These are phyloP conservation scores for Coemansia sp. DNA, from an alignment of 371 early-diverging fungal genomes.

Conservation along the genomic window DNA sequence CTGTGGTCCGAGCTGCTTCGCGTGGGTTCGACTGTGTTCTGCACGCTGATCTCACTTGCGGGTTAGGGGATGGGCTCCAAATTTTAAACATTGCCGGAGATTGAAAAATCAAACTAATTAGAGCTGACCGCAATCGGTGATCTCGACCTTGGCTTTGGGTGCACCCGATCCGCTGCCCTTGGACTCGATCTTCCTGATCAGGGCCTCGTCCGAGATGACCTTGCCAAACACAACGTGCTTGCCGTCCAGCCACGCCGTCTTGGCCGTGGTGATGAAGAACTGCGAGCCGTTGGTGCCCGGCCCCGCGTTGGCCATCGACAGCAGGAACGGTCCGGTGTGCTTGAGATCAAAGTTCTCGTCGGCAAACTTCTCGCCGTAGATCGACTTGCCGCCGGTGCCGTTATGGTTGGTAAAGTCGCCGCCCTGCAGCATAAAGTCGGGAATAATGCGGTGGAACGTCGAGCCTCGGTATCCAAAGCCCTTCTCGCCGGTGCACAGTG, in stretches of 20 bases:
- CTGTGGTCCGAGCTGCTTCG: conserved; percentile 3
- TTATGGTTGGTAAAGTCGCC: conserved; percentile 95
- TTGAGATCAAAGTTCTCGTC: conserved; percentile 96
- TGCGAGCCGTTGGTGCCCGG: conserved; percentile 97
- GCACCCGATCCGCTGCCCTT: conserved; percentile 68
- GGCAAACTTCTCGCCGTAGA: conserved; percentile 93
- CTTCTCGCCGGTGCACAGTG: conserved; percentile 73
- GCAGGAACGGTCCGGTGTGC: conserved; percentile 84
- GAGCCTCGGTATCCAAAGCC: conserved; percentile 86
- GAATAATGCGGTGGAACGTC: conserved; percentile 94
- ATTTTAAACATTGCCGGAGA: neutral
- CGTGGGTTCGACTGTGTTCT: neutral
- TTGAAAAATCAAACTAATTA: conserved; percentile 1
- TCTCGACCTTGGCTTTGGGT: conserved; percentile 63
- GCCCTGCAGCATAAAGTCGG: conserved; percentile 99
- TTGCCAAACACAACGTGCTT: conserved; percentile 99
- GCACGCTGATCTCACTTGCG: neutral
- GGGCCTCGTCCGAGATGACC: conserved; percentile 64
- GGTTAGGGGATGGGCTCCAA: conserved; percentile 3
- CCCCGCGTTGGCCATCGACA: conserved; percentile 99
- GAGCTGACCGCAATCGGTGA: conserved; percentile 77
- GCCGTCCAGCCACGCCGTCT: conserved; percentile 92
- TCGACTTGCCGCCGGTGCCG: conserved; percentile 96
- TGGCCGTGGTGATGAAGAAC: conserved; percentile 94
- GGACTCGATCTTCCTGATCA: conserved; percentile 78